These are phyloP conservation scores for Dothideomycetes sp. DNA, from an alignment of 2,329 filamentous ascomycete species.

Conservation along the genomic window DNA sequence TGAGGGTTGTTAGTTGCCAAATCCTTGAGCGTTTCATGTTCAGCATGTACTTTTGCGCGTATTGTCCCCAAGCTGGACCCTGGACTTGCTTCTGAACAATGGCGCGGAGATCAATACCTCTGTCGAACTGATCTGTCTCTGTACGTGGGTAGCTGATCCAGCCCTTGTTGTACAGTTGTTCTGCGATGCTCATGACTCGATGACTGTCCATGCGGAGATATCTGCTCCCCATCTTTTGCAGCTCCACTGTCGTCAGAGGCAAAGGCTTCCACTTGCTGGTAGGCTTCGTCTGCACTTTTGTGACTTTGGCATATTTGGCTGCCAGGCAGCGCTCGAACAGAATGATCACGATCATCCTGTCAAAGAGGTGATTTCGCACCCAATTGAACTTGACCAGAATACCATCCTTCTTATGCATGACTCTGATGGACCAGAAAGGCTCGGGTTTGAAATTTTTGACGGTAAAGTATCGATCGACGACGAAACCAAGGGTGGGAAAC, in stretches of 20 bases:
- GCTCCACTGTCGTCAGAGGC: conserved; percentile 86
- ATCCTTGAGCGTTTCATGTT: not conserved
- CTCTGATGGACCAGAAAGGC: conserved; percentile 82
- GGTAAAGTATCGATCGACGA: conserved; percentile 89
- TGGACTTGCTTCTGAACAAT: conserved; percentile 76
- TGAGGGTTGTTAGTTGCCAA: not conserved
- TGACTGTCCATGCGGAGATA: conserved; percentile 88
- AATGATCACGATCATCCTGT: conserved; percentile 68
- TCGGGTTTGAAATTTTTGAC: conserved; percentile 92
- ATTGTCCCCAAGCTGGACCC: conserved; percentile 66
- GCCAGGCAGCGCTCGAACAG: conserved; percentile 76
- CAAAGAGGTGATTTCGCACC: conserved; percentile 74
- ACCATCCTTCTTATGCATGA: conserved; percentile 65
- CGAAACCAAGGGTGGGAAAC: conserved; percentile 92
- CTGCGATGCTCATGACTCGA: conserved; percentile 76
- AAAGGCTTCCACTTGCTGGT: conserved; percentile 91
- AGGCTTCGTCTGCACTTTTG: conserved; percentile 78
- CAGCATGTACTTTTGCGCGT: conserved; percentile 46
- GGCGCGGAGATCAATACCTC: conserved; percentile 69
- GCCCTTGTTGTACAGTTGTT: conserved; percentile 80
- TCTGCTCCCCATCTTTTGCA: conserved; percentile 88
- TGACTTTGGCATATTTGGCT: conserved; percentile 67
- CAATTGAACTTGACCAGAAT: conserved; percentile 78
- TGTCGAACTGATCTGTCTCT: conserved; percentile 92
- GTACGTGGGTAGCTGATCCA: conserved; percentile 97